phyloP scores from a whole-genome alignment of 257 asterid species.

The Capsicum pubescens region DNA sequence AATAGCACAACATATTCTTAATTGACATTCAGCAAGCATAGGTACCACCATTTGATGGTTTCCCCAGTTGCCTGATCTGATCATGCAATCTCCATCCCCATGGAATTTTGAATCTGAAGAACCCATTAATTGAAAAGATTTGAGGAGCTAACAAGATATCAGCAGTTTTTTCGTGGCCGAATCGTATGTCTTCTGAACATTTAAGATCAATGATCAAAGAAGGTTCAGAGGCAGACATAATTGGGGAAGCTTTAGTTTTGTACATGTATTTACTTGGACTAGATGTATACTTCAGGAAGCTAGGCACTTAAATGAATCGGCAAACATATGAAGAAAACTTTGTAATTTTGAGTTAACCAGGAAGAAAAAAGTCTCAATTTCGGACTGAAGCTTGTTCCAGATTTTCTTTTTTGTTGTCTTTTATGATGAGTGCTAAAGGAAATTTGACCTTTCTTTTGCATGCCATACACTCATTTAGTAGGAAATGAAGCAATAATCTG shows the following conservation, averaged over 20 bases:
- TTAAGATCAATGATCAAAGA: background rate
- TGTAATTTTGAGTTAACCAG: background rate
- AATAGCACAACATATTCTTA: background rate
- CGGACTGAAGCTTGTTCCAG: background rate
- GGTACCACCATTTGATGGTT: background rate
- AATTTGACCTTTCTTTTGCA: background rate
- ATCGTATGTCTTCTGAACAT: background rate
- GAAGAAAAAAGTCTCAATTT: background rate
- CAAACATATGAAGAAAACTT: background rate
- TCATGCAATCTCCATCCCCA: background rate
- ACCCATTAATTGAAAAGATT: background rate
- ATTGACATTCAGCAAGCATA: background rate
- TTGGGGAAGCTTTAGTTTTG: background rate
- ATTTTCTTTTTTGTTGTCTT: background rate
- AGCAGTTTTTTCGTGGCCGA: background rate
- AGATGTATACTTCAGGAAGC: background rate
- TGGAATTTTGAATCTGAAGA: background rate
- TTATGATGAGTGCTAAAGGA: background rate
- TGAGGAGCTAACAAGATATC: background rate
- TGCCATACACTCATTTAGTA: background rate
- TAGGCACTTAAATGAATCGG: background rate
- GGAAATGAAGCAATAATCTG: background rate
- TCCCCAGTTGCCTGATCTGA: constrained; percentile 1
- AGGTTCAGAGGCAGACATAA: background rate
- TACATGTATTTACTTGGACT: background rate